A percentile compares a stretch with the other conserved stretches of the same genome.
Conservation (phyloP, 805 yeast genomes). For the Wickerhamiella kazuoi region DNA sequence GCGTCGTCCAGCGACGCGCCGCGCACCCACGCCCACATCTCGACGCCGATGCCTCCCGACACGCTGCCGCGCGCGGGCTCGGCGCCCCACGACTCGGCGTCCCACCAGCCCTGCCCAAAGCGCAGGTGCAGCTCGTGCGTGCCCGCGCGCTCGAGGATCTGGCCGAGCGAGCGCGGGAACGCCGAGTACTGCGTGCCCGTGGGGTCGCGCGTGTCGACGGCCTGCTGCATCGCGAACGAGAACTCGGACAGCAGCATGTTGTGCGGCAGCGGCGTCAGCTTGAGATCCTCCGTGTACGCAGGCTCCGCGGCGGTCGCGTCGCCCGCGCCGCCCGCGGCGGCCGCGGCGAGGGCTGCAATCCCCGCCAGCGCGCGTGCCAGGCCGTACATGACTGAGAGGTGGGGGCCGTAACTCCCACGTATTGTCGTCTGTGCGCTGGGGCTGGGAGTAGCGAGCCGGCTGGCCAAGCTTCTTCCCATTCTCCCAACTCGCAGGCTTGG, state of each 20-base stretch:
- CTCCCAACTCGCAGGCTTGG: too few relatives aligned
- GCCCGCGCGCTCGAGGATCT: slow-evolving; percentile 46
- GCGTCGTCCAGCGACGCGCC: slow-evolving; percentile 41
- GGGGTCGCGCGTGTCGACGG: not conserved
- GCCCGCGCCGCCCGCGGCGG: too few relatives aligned
- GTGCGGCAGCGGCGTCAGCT: slow-evolving; percentile 53
- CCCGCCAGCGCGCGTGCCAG: too few relatives aligned
- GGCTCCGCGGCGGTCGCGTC: slow-evolving; percentile 15
- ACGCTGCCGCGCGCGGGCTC: slow-evolving; percentile 52
- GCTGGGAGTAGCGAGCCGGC: too few relatives aligned
- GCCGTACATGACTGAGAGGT: too few relatives aligned
- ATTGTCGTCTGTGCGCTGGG: too few relatives aligned
- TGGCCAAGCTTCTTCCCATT: too few relatives aligned
- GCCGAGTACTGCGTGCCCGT: slow-evolving; percentile 15
- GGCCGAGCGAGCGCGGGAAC: slow-evolving; percentile 71
- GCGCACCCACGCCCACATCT: slow-evolving; percentile 72
- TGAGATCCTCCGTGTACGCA: slow-evolving; percentile 40
- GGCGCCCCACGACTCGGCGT: slow-evolving; percentile 69
- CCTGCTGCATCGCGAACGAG: slow-evolving; percentile 28
- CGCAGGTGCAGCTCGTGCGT: slow-evolving; percentile 66
- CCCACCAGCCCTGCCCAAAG: slow-evolving; percentile 93
- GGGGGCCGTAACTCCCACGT: too few relatives aligned
- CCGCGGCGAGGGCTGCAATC: too few relatives aligned
- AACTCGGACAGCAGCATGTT: slow-evolving; percentile 57
- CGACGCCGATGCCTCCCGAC: slow-evolving; percentile 92